Conservation (phyloP, 2,329 filamentous ascomycete species). For the Fusarium albosuccineum region DNA sequence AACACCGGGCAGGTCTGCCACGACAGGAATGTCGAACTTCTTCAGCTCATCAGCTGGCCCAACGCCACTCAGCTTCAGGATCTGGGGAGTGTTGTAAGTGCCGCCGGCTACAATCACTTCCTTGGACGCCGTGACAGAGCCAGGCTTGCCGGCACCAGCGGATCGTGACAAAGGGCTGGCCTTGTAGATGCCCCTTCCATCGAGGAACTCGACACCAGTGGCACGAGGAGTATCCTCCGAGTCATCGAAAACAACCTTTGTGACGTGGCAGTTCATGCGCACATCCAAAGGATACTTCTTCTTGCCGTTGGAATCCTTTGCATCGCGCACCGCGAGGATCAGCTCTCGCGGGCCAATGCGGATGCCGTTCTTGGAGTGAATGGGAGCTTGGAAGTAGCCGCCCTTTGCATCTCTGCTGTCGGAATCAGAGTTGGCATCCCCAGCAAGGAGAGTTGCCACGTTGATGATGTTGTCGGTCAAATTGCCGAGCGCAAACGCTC, state of each 20-base stretch:
- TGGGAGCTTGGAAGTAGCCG: slow-evolving; percentile 60
- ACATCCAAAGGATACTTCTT: slow-evolving; percentile 70
- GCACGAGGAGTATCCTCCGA: slow-evolving; percentile 52
- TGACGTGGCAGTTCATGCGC: slow-evolving; percentile 60
- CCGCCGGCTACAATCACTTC: slow-evolving; percentile 67
- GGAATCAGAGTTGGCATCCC: slow-evolving; percentile 65
- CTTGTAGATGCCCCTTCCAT: slow-evolving; percentile 60
- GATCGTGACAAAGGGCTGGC: slow-evolving; percentile 55
- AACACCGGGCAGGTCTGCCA: slow-evolving; percentile 69
- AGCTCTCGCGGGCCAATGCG: slow-evolving; percentile 65
- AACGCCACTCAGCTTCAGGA: slow-evolving; percentile 64
- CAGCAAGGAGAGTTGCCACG: slow-evolving; percentile 55
- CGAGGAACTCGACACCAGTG: slow-evolving; percentile 63
- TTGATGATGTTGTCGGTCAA: slow-evolving; percentile 43
- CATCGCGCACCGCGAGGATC: slow-evolving; percentile 51
- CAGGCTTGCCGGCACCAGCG: slow-evolving; percentile 47
- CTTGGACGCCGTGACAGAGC: slow-evolving; percentile 54
- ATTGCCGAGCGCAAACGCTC: slow-evolving; percentile 49
- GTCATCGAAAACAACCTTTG: slow-evolving; percentile 54
- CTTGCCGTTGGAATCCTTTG: slow-evolving; percentile 57
- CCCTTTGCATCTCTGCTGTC: slow-evolving; percentile 59
- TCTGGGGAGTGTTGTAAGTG: slow-evolving; percentile 65
- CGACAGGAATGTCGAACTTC: slow-evolving; percentile 55
- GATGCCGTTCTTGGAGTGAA: slow-evolving; percentile 57
- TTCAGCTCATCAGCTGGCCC: slow-evolving; percentile 58